These are phyloP conservation scores for Diaporthe eres DNA, from an alignment of 2,329 filamentous ascomycete species.

Conservation along the genomic window DNA sequence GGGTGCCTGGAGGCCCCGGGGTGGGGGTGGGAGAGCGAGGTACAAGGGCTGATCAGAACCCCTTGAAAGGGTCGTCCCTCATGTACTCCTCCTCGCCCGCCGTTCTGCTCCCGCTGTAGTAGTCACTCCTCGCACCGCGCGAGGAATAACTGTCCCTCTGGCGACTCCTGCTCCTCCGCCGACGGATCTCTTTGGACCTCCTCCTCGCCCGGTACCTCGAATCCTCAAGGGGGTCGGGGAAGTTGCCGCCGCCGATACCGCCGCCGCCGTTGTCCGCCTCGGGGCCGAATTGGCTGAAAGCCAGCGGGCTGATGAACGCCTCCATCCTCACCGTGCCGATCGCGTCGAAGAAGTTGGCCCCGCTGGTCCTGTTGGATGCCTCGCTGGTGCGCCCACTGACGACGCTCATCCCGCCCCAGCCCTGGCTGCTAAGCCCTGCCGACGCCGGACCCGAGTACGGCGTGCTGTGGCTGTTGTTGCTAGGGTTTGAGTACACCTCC, in stretches of 20 bases:
- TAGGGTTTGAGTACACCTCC: conserved; percentile 60
- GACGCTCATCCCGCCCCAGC: conserved; percentile 46
- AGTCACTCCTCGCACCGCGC: conserved; percentile 58
- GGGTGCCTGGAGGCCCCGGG: neutral
- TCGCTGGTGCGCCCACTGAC: conserved; percentile 65
- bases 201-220: conserved; percentile 62
- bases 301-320: conserved; percentile 84
- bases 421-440: conserved; percentile 33
- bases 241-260: conserved; percentile 49
- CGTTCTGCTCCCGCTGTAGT: conserved; percentile 61
- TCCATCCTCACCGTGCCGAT: conserved; percentile 97
- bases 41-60: conserved; percentile 61
- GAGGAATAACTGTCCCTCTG: conserved; percentile 66
- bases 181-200: conserved; percentile 68
- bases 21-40: neutral
- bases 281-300: conserved; percentile 59
- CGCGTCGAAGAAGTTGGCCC: conserved; percentile 82
- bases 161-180: conserved; percentile 64
- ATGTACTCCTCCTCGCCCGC: conserved; percentile 68
- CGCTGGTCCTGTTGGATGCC: conserved; percentile 63
- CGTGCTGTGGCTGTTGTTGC: conserved; percentile 54
- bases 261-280: conserved; percentile 45
- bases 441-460: conserved; percentile 40
- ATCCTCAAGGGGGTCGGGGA: conserved; percentile 65
- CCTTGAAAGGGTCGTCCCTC: conserved; percentile 73